These are phyloP conservation scores for Amaranthus cruentus DNA, from an alignment of 148 eudicot genomes.

Conservation along the genomic window DNA sequence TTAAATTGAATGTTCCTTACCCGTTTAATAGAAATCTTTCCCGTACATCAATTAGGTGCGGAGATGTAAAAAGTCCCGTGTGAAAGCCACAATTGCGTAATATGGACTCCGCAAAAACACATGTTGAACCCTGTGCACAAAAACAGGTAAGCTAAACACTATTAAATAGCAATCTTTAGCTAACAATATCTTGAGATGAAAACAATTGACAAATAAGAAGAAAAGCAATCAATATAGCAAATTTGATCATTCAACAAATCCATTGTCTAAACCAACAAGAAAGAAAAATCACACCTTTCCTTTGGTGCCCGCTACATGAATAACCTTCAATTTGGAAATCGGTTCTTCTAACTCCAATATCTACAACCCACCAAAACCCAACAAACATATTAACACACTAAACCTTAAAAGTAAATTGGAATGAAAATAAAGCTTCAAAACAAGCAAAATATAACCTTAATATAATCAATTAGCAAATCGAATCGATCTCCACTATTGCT, in stretches of 20 bases:
- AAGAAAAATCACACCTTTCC: conserved; percentile 57
- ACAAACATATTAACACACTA: background rate
- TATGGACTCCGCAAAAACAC: conserved; percentile 79
- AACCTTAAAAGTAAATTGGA: background rate
- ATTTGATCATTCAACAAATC: background rate
- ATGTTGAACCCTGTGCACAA: conserved; percentile 80
- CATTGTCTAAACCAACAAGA: background rate
- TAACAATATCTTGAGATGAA: background rate
- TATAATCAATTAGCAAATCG: conserved; percentile 64
- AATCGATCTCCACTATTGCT: conserved; percentile 65
- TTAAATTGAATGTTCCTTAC: conserved; percentile 32
- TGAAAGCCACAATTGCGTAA: conserved; percentile 84
- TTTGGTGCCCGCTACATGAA: conserved; percentile 98
- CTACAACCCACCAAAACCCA: conserved; percentile 29
- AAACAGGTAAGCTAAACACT: conserved; percentile 9
- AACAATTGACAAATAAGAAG: background rate
- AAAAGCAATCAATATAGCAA: background rate
- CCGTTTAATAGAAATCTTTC: conserved; percentile 94
- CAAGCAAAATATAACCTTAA: conserved; percentile 41
- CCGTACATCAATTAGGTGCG: conserved; percentile 94
- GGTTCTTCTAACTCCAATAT: conserved; percentile 88
- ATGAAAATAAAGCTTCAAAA: background rate
- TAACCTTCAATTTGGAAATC: conserved; percentile 70
- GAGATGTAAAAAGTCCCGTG: conserved; percentile 97
- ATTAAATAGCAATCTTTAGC: background rate